Evolutionary conservation across 2,329 filamentous ascomycete species (phyloP), one percentile per base, ranked within the genome.

Genomic region (Botrytis deweyae): DNA sequence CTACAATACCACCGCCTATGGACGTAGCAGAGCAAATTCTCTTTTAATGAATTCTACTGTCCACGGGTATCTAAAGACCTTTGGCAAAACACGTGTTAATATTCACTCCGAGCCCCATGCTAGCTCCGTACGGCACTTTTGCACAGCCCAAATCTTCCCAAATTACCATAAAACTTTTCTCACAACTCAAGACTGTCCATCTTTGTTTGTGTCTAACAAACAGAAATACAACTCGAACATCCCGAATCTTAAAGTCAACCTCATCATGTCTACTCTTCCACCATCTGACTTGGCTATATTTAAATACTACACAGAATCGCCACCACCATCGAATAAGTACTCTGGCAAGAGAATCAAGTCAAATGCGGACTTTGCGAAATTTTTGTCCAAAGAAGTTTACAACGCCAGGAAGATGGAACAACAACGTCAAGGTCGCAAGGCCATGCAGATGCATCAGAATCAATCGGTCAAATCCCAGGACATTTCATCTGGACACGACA

Each of bases 1-100:
- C 0, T 18, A 18, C 3, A 18, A 29, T 16, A 55, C 25, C 1
- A n/a, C 25, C 1, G 0, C 2, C 5, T 16, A 29, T n/a, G 14
- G 14, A 1, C 3, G 14, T 9, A 55, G n/a, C 14, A 29, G 1
- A 18, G 1, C 9, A 14, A 29, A 16, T 18, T n/a, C 4, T 3
- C 5, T 7, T 7, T 59, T 33, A 18, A 18, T 59, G 8, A 22
- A 5, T 59, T 59, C 6, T 58, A 22, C 29, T 2, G 0, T 29
- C 36, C 29, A 9, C 14, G 25, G 7, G 12, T n/a, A 59, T 8
- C 18, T 16, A 16, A 16, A 7, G 36, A 10, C 58, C 20, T 3
- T 22, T 36, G 18, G 4, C 22, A 36, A 36, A 59, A 59, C 29
- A 36, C 58, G 58, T 36, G 29, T 18, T 59, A 10, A 36, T 12